These are phyloP conservation scores for Polygonum maritimum DNA, from an alignment of 148 eudicot genomes.

Conservation along the genomic window DNA sequence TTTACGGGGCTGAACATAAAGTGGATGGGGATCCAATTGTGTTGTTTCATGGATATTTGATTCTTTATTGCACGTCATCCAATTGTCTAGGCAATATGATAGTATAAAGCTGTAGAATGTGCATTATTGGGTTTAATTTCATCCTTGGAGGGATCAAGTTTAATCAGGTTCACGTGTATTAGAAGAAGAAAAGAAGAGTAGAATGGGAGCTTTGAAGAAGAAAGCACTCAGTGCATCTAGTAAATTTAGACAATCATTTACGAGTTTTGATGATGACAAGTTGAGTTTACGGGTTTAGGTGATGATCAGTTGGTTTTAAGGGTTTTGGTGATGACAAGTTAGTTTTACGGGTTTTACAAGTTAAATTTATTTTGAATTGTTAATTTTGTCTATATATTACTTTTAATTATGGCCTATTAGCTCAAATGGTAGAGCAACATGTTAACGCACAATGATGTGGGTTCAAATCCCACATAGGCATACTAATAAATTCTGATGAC, in stretches of 20 bases:
- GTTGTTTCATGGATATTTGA: neutral
- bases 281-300: too few species aligned
- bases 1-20: neutral
- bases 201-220: slow-evolving; percentile 4
- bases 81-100: neutral
- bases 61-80: neutral
- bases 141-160: neutral
- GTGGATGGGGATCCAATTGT: neutral
- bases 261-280: too few species aligned
- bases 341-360: too few species aligned
- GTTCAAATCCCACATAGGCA: too few species aligned
- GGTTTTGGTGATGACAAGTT: too few species aligned
- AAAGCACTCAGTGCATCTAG: slow-evolving; percentile 14
- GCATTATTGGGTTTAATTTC: neutral
- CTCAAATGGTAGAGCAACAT: too few species aligned
- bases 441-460: too few species aligned
- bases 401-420: too few species aligned
- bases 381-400: too few species aligned
- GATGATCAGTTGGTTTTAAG: too few species aligned
- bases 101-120: neutral
- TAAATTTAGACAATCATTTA: slow-evolving; percentile 10
- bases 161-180: neutral
- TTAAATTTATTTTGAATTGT: too few species aligned
- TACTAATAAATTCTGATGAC: too few species aligned
- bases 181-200: slow-evolving; percentile 6